Evolutionary conservation across 768 basidiomycete species (phyloP).

Genomic region (Phylloporus arenicola): DNA sequence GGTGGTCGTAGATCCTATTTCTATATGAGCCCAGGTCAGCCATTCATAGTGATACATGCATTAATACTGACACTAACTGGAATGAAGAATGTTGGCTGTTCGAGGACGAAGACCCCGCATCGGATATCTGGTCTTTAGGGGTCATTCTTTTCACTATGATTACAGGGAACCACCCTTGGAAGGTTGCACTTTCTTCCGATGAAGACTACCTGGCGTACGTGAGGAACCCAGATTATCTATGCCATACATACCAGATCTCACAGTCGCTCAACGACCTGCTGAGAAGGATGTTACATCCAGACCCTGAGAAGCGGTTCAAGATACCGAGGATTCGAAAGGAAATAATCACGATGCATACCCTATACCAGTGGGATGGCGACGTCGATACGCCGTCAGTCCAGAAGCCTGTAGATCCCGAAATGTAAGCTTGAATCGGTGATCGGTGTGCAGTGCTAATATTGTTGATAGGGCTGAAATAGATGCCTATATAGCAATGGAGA

Average conservation of each 20-base stretch:
- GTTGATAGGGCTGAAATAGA: not conserved
- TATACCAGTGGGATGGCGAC: not conserved
- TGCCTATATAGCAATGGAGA: not conserved
- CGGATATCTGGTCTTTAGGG: conserved; percentile 68
- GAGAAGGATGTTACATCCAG: conserved; percentile 1
- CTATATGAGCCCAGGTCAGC: conserved; percentile 67
- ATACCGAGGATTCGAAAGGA: not conserved
- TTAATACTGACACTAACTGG: not conserved
- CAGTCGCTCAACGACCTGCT: conserved; percentile 2
- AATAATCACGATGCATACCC: not conserved
- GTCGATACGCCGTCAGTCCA: no score
- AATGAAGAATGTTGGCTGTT: conserved; percentile 52
- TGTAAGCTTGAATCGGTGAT: not conserved
- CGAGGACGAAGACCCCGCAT: conserved; percentile 30
- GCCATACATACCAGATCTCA: conserved; percentile 3
- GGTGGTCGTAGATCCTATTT: conserved; percentile 53
- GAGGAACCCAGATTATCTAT: not conserved
- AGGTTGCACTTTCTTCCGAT: not conserved
- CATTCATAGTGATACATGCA: not conserved
- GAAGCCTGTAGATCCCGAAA: not conserved
- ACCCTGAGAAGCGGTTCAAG: not conserved
- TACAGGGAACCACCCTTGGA: conserved; percentile 35
- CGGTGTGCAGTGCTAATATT: not conserved
- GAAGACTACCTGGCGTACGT: not conserved
- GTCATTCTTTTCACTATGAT: conserved; percentile 81